Evolutionary conservation across 164 flowering plant species (phyloP).

Genomic region (Brasenia schreberi): DNA sequence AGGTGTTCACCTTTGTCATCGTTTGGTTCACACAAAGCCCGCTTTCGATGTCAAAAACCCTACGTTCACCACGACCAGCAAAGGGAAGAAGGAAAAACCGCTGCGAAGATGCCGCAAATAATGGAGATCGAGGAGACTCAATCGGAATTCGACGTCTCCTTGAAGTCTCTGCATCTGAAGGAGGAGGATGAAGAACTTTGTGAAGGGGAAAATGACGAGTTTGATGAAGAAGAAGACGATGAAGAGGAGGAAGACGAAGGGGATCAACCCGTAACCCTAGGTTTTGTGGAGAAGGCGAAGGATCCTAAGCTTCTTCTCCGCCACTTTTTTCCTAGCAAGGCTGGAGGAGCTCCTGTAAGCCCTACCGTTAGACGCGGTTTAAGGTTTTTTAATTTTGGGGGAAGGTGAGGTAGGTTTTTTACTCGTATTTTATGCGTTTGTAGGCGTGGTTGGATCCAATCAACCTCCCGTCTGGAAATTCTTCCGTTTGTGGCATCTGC

Average conservation of each 20-base stretch:
- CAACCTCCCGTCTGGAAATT: conserved; percentile 50
- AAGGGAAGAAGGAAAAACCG: no score
- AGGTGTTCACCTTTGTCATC: no score
- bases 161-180: conserved; percentile 17
- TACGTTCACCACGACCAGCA: no score
- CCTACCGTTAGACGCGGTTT: neutral
- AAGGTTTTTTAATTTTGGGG: neutral
- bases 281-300: conserved; percentile 62
- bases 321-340: conserved; percentile 76
- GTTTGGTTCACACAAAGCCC: no score
- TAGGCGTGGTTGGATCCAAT: conserved; percentile 93
- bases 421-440: neutral
- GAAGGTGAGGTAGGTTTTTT: neutral
- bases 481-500: conserved; percentile 57
- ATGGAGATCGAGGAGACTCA: conserved; percentile 7
- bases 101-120: conserved; percentile 4
- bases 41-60: no score
- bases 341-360: conserved; percentile 76
- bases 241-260: conserved; percentile 11
- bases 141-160: conserved; percentile 19
- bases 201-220: conserved; percentile 16
- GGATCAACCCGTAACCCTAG: conserved; percentile 35
- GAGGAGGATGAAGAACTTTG: neutral
- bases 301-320: conserved; percentile 40
- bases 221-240: conserved; percentile 22